Evolutionary conservation across 2,329 filamentous ascomycete genomes (phyloP).

Genomic region (Exophiala sideris): DNA sequence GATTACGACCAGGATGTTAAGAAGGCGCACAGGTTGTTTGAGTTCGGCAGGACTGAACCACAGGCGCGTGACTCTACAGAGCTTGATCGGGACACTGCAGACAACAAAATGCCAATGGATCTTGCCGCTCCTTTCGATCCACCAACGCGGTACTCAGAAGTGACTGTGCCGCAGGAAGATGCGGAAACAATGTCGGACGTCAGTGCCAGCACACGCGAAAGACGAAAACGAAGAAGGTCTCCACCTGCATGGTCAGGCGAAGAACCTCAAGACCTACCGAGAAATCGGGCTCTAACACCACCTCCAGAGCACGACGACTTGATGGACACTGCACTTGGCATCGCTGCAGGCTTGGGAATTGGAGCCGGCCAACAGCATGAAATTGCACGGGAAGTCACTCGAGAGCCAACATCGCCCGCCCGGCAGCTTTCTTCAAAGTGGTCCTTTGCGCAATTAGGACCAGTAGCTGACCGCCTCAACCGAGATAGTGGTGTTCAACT

Average conservation of each 20-base stretch:
- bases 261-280: slow-evolving; percentile 28
- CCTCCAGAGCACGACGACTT: slow-evolving; percentile 28
- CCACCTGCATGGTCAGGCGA: slow-evolving; percentile 24
- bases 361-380: slow-evolving; percentile 9
- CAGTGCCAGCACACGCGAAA: slow-evolving; percentile 27
- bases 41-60: neutral
- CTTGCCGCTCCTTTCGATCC: neutral
- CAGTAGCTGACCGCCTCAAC: slow-evolving; percentile 23
- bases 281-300: slow-evolving; percentile 23
- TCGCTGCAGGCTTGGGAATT: slow-evolving; percentile 28
- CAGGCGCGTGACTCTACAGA: neutral
- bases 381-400: slow-evolving; percentile 2
- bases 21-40: neutral
- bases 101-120: slow-evolving; percentile 4
- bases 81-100: slow-evolving; percentile 23
- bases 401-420: slow-evolving; percentile 7
- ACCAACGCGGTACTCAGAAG: neutral
- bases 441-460: slow-evolving; percentile 24
- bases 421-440: slow-evolving; percentile 18
- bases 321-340: slow-evolving; percentile 28
- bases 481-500: slow-evolving; percentile 46
- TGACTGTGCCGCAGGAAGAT: neutral
- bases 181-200: slow-evolving; percentile 22
- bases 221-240: slow-evolving; percentile 25
- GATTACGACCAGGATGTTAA: neutral